Conservation (phyloP, 768 basidiomycete genomes). For the Psilocybe azurescens region DNA sequence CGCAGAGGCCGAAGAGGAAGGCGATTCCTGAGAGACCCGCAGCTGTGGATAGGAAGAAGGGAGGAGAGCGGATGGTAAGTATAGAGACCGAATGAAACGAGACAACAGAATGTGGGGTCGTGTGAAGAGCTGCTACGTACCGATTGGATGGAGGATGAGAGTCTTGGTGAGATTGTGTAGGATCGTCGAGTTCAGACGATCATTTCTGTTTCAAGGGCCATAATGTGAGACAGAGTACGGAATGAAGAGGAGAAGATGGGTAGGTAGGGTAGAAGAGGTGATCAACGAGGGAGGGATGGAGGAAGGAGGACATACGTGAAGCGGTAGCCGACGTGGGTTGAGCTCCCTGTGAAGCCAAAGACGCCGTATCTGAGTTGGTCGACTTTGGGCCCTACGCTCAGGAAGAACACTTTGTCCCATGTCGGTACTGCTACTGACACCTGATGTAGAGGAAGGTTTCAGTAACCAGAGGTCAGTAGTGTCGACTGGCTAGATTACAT, state of each 20-base stretch:
- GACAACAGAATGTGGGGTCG: background rate
- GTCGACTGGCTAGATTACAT: constrained; percentile 27
- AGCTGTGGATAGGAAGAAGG: constrained; percentile 35
- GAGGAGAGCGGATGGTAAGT: background rate
- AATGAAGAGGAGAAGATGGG: background rate
- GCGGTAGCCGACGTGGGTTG: constrained; percentile 60
- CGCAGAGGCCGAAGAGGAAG: constrained; percentile 71
- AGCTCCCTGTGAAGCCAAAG: constrained; percentile 76
- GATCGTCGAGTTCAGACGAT: constrained; percentile 51
- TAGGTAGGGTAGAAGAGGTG: background rate
- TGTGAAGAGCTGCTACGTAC: constrained; percentile 38
- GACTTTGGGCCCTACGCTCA: constrained; percentile 51
- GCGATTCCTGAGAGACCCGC: constrained; percentile 71
- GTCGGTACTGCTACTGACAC: constrained; percentile 77
- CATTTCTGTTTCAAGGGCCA: constrained; percentile 34
- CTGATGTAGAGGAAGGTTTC: constrained; percentile 34
- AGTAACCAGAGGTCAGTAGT: background rate
- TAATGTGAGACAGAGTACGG: background rate
- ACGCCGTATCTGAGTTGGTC: constrained; percentile 63
- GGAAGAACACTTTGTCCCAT: constrained; percentile 74
- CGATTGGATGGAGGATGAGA: constrained; percentile 83
- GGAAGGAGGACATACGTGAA: constrained; percentile 45
- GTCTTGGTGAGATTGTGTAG: constrained; percentile 75
- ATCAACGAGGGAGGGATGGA: background rate
- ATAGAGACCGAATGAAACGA: background rate